Evolutionary conservation across 2,329 filamentous ascomycete genomes (phyloP), one percentile per base, ranked within the genome.

Genomic region (Mariannaea elegans): DNA sequence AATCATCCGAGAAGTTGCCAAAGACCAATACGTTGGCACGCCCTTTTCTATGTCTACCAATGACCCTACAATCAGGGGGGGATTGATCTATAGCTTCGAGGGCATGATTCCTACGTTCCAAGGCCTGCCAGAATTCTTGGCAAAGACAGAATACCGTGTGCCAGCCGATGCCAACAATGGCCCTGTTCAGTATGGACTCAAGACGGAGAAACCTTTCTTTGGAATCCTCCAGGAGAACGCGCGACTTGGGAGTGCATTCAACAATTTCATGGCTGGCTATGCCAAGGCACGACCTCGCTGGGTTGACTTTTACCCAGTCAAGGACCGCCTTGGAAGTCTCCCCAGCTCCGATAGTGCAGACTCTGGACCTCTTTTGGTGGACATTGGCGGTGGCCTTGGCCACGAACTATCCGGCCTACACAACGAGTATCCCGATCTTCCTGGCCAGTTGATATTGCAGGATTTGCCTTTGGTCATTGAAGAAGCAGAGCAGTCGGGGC

Each of bases 231-330:
- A 71, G 41, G 65, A 68, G 16, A 73, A 69, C n/a, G 64, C 72
- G 1, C 59, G 64, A 0, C 70, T 66, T 12, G 71, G 72, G 8
- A 70, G 68, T 32, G 69, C 69, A 14, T 78, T 78, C 51, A 73
- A 69, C 7, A 72, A 70, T 2, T 72, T 74, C 54, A 78, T 78
- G 76, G 68, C 71, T 13, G 73, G 73, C 1, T 71, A 72, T 45
- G 73, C 73, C 5, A 55, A 65, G 31, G 73, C 66, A 69, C 74
- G 68, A 65, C 72, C n/a, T 62, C 74, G 6, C 72, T 77, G 76
- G 75, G 70, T 46, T 10, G 48, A 52, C 61, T 73, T 57, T 61
- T 77, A 18, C 70, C 45, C 51, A 1, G 31, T 51, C 6, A 2
- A 60, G 3, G 63, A 65, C 6, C 52, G 61, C 10, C 31, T 66